Evolutionary conservation across 176 grass and related monocot genomes (phyloP).

Genomic region (Paspalum notatum): DNA sequence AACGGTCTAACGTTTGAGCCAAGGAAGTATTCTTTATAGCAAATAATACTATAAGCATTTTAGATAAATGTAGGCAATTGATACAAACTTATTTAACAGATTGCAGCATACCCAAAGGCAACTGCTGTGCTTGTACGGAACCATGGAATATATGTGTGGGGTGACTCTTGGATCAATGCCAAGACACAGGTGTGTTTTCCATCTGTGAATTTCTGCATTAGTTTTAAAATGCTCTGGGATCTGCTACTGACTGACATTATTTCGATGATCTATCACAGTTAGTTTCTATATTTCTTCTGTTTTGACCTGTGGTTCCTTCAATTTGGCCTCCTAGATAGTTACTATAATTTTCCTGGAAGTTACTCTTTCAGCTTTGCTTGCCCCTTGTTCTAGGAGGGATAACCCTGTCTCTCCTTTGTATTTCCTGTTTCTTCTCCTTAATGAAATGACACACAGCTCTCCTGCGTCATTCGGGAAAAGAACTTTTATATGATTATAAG

Average conservation of each 20-base stretch:
- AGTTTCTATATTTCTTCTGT: constrained; percentile 22
- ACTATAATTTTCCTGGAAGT: too few species aligned
- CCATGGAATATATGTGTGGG: constrained; percentile 97
- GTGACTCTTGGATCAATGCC: constrained; percentile 94
- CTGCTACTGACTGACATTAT: not conserved
- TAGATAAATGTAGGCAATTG: constrained; percentile 13
- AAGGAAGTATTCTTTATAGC: constrained; percentile 3
- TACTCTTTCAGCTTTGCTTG: too few species aligned
- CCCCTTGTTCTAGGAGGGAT: too few species aligned
- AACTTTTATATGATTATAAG: not conserved
- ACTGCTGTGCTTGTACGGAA: constrained; percentile 97
- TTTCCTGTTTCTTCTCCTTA: too few species aligned
- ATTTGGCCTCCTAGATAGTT: not conserved
- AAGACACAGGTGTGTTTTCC: constrained; percentile 83
- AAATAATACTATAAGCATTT: constrained; percentile 12
- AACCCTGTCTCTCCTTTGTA: too few species aligned
- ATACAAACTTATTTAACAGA: constrained; percentile 52
- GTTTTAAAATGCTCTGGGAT: not conserved
- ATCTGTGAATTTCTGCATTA: constrained; percentile 15
- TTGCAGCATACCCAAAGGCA: constrained; percentile 87
- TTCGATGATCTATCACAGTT: not conserved
- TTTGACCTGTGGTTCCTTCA: constrained; percentile 8
- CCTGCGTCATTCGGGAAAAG: too few species aligned
- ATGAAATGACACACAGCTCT: too few species aligned
- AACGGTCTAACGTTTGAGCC: not conserved